phyloP scores from a whole-genome alignment of 225 moss, liverwort and hornwort species.

The Polytrichum commune region DNA sequence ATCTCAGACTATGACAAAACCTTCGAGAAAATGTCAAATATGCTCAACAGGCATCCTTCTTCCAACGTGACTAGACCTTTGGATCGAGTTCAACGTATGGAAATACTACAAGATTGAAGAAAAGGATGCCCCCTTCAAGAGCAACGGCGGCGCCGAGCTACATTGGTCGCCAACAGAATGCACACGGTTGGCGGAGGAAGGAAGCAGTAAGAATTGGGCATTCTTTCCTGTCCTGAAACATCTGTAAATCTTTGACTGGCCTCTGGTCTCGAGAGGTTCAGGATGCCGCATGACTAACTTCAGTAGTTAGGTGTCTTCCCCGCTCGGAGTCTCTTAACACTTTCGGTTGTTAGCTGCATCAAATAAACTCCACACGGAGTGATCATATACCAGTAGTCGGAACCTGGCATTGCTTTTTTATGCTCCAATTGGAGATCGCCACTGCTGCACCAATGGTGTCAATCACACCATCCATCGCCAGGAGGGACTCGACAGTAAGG shows the following conservation, averaged over 20 bases:
- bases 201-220: too few relatives aligned
- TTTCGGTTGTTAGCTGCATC: neutral
- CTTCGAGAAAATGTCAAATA: slow-evolving; percentile 1
- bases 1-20: slow-evolving; percentile 9
- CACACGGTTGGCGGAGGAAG: too few relatives aligned
- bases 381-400: too few relatives aligned
- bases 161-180: too few relatives aligned
- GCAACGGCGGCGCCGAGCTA: too few relatives aligned
- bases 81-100: too few relatives aligned
- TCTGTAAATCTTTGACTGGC: too few relatives aligned
- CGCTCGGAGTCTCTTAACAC: slow-evolving; percentile 5
- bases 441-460: slow-evolving; percentile 3
- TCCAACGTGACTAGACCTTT: too few relatives aligned
- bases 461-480: slow-evolving; percentile 1
- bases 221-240: too few relatives aligned
- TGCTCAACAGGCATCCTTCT: too few relatives aligned
- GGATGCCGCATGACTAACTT: slow-evolving; percentile 1
- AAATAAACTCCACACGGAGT: neutral
- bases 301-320: slow-evolving; percentile 1
- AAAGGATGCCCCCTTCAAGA: too few relatives aligned
- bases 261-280: neutral
- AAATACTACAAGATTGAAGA: too few relatives aligned
- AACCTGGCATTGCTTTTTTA: neutral
- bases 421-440: neutral
- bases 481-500: slow-evolving; percentile 5